Evolutionary conservation across 495 filamentous ascomycete species (phyloP).

Genomic region (Xylaria flabelliformis): DNA sequence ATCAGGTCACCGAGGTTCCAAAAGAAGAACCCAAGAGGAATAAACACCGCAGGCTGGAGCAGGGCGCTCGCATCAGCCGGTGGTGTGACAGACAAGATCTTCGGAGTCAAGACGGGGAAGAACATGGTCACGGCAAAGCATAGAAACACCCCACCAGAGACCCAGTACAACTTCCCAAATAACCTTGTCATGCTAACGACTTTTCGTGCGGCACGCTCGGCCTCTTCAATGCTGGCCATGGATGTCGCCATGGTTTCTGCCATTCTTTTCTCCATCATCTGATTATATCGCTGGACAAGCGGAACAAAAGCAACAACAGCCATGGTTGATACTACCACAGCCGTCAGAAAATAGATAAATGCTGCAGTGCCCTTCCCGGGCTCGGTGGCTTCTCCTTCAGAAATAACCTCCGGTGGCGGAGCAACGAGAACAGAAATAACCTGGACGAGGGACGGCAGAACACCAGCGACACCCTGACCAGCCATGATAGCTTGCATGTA

Average conservation of each 20-base stretch:
- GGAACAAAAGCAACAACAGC: constrained; percentile 64
- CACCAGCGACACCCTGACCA: constrained; percentile 90
- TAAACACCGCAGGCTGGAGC: constrained; percentile 76
- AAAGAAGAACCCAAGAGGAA: constrained; percentile 87
- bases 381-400: constrained; percentile 21
- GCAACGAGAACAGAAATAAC: constrained; percentile 82
- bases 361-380: constrained; percentile 66
- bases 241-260: constrained; percentile 47
- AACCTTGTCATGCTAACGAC: constrained; percentile 69
- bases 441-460: constrained; percentile 85
- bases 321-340: constrained; percentile 66
- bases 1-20: constrained; percentile 91
- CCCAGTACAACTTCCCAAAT: constrained; percentile 74
- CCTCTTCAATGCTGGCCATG: constrained; percentile 52
- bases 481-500: constrained; percentile 98
- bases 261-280: constrained; percentile 49
- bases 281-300: constrained; percentile 53
- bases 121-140: constrained; percentile 89
- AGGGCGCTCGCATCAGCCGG: constrained; percentile 58
- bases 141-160: constrained; percentile 72
- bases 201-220: constrained; percentile 57
- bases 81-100: constrained; percentile 73
- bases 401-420: constrained; percentile 43
- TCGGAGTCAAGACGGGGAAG: constrained; percentile 89
- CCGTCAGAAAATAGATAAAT: constrained; percentile 90